Evolutionary conservation across 257 asterid species (phyloP).

Genomic region (Primulina eburnea): DNA sequence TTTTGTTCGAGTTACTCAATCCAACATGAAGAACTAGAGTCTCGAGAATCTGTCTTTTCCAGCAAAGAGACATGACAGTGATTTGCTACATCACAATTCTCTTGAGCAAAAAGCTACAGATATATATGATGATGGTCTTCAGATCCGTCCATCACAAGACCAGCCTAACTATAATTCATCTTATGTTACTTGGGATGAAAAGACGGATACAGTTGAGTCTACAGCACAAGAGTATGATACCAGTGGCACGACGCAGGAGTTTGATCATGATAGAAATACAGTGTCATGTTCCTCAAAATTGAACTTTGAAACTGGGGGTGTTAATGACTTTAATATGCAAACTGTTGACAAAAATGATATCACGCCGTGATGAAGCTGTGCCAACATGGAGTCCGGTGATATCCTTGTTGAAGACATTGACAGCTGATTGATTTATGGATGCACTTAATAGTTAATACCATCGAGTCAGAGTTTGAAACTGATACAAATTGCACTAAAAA

Average conservation of each 20-base stretch:
- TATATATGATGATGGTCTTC: slow-evolving; percentile 43
- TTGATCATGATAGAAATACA: slow-evolving; percentile 29
- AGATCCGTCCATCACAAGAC: slow-evolving; percentile 42
- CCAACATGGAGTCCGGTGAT: slow-evolving; percentile 28
- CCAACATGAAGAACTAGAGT: slow-evolving; percentile 55
- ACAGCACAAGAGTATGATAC: slow-evolving; percentile 33
- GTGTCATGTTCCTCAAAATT: slow-evolving; percentile 38
- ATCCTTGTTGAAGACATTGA: slow-evolving; percentile 46
- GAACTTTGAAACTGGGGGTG: slow-evolving; percentile 31
- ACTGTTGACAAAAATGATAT: slow-evolving; percentile 28
- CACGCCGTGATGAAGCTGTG: slow-evolving; percentile 30
- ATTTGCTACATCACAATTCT: slow-evolving; percentile 45
- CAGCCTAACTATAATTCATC: slow-evolving; percentile 50
- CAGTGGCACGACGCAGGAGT: slow-evolving; percentile 31
- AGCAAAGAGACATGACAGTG: slow-evolving; percentile 42
- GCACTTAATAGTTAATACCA: slow-evolving; percentile 91
- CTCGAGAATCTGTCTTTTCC: slow-evolving; percentile 55
- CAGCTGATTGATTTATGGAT: slow-evolving; percentile 71
- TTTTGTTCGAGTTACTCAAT: too few species aligned
- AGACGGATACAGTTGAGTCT: slow-evolving; percentile 40
- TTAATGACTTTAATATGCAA: slow-evolving; percentile 33
- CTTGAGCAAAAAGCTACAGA: slow-evolving; percentile 43
- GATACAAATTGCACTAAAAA: slow-evolving; percentile 58
- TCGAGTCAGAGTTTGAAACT: slow-evolving; percentile 74
- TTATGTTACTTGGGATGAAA: slow-evolving; percentile 54